These are phyloP conservation scores for Parafenestella ontariensis DNA, from an alignment of 2,329 filamentous ascomycete species.

Conservation along the genomic window DNA sequence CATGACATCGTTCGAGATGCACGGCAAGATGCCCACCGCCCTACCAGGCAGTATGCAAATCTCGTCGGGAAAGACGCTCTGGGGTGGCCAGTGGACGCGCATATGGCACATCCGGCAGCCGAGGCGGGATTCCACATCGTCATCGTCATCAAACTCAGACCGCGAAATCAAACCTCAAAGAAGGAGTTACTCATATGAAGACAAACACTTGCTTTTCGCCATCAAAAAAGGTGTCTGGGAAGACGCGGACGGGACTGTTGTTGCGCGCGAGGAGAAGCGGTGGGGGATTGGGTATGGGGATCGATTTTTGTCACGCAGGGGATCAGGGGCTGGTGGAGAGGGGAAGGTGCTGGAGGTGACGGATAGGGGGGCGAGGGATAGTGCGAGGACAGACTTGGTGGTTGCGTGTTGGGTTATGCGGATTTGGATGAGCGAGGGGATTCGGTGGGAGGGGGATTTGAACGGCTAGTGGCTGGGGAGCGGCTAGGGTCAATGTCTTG, in stretches of 20 bases:
- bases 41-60: constrained; percentile 24
- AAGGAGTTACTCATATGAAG: constrained; percentile 26
- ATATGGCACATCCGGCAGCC: constrained; percentile 29
- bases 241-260: constrained; percentile 20
- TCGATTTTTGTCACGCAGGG: neutral
- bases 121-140: constrained; percentile 9
- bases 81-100: constrained; percentile 25
- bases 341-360: constrained; percentile 16
- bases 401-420: constrained; percentile 37
- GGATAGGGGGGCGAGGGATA: constrained; percentile 8
- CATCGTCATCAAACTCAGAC: constrained; percentile 21
- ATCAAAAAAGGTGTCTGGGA: constrained; percentile 27
- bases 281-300: neutral
- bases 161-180: constrained; percentile 24
- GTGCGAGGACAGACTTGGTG: constrained; percentile 26
- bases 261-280: constrained; percentile 18
- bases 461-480: constrained; percentile 5
- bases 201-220: constrained; percentile 28
- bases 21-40: constrained; percentile 17
- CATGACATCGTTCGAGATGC: constrained; percentile 26
- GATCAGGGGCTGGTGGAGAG: neutral
- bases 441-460: constrained; percentile 27
- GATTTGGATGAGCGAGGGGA: constrained; percentile 26
- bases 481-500: neutral
- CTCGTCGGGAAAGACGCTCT: constrained; percentile 19